A percentile compares a stretch with the other conserved stretches of the same genome.
These are phyloP conservation scores for Penicillium maclennaniae DNA, from an alignment of 495 filamentous ascomycete genomes.

Conservation along the genomic window DNA sequence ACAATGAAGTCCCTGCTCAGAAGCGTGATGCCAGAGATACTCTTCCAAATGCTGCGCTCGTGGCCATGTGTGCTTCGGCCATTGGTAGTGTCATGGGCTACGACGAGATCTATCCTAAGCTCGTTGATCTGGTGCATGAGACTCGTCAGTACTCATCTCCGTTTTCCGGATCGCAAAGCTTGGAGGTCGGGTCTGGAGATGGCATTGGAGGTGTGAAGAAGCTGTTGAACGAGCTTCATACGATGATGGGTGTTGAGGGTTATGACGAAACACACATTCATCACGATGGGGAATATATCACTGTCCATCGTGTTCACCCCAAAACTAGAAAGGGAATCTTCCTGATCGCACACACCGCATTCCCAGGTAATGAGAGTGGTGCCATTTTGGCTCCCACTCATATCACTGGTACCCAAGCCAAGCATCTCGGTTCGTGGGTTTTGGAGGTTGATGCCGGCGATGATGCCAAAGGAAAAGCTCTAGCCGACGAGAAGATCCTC, in stretches of 20 bases:
- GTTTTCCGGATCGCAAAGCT: conserved; percentile 54
- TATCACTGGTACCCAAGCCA: conserved; percentile 69
- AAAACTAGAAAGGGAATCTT: conserved; percentile 88
- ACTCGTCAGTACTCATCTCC: conserved; percentile 73
- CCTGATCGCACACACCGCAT: conserved; percentile 91
- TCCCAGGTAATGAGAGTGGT: conserved; percentile 78
- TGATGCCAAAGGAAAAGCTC: conserved; percentile 57
- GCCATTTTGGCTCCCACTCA: conserved; percentile 70
- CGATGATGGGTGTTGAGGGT: conserved; percentile 85
- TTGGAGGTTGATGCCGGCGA: conserved; percentile 74
- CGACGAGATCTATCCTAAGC: conserved; percentile 90
- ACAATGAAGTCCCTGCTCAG: conserved; percentile 94
- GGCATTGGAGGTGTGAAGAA: conserved; percentile 88
- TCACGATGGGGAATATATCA: conserved; percentile 93
- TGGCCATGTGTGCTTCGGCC: conserved; percentile 90
- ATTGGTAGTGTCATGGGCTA: conserved; percentile 98
- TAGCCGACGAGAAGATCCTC: conserved; percentile 66
- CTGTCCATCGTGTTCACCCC: conserved; percentile 91
- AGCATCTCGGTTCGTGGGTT: conserved; percentile 81
- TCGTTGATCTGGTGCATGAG: conserved; percentile 88
- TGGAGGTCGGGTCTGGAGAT: conserved; percentile 59
- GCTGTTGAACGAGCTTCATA: conserved; percentile 87
- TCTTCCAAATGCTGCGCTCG: conserved; percentile 89
- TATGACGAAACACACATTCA: conserved; percentile 96
- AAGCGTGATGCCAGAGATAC: conserved; percentile 94